phyloP scores from a whole-genome alignment of 2,329 filamentous ascomycete genomes.

The Rosellinia necatrix region DNA sequence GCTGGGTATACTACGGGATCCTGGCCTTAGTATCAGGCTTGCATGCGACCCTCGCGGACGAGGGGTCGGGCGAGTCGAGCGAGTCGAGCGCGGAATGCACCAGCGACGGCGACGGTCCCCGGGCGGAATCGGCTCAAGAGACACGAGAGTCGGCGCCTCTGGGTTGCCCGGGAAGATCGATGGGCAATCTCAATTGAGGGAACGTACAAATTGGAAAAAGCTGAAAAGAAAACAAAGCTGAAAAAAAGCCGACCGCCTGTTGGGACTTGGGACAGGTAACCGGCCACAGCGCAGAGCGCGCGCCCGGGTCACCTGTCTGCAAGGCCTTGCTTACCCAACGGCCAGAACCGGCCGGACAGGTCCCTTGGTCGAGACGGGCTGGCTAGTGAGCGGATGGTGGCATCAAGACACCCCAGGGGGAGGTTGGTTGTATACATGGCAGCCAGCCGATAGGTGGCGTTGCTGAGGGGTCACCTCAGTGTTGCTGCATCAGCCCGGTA shows the following conservation, averaged over 20 bases:
- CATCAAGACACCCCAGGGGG: too few species aligned
- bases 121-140: neutral
- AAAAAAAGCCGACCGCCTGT: too few species aligned
- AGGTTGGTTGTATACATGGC: conserved; percentile 15
- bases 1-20: conserved; percentile 16
- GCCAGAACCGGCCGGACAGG: neutral
- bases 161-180: too few species aligned
- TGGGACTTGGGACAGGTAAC: too few species aligned
- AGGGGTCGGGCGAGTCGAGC: neutral
- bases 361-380: neutral
- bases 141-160: too few species aligned
- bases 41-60: conserved; percentile 9
- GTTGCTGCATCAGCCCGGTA: neutral
- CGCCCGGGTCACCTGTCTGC: neutral
- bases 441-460: conserved; percentile 21
- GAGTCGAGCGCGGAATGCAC: neutral
- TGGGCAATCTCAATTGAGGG: conserved; percentile 1
- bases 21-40: conserved; percentile 14
- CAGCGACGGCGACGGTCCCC: neutral
- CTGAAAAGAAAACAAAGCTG: neutral
- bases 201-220: too few species aligned
- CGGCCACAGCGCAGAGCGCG: neutral
- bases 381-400: neutral
- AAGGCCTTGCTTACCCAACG: conserved; percentile 1
- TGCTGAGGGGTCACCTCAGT: conserved; percentile 1